Evolutionary conservation across 768 basidiomycete genomes (phyloP).

Genomic region (Amanita phalloides): DNA sequence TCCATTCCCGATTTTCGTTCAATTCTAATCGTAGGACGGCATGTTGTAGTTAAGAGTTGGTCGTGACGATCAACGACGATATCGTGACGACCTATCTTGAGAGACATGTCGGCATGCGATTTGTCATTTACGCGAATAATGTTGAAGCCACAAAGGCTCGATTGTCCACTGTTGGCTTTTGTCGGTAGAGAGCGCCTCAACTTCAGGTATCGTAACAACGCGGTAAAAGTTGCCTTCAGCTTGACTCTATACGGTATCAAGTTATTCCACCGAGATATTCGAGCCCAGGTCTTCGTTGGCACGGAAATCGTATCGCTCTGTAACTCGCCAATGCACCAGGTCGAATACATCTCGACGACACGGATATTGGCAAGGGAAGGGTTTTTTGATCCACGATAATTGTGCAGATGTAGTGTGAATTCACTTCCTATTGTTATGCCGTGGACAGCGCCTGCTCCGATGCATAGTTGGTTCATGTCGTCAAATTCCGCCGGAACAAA

Average conservation of each 20-base stretch:
- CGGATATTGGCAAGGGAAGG: constrained; percentile 38
- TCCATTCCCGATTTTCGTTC: constrained; percentile 21
- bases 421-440: constrained; percentile 56
- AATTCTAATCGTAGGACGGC: constrained; percentile 26
- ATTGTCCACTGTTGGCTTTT: constrained; percentile 19
- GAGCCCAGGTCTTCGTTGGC: constrained; percentile 41
- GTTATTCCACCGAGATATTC: constrained; percentile 39
- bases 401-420: constrained; percentile 51
- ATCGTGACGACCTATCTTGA: constrained; percentile 28
- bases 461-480: constrained; percentile 26
- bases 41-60: constrained; percentile 24
- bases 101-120: constrained; percentile 38
- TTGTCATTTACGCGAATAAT: constrained; percentile 34
- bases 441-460: constrained; percentile 51
- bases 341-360: constrained; percentile 42
- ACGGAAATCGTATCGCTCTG: constrained; percentile 21
- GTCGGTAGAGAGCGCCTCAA: constrained; percentile 28
- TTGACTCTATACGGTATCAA: constrained; percentile 43
- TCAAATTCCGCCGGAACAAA: constrained; percentile 35
- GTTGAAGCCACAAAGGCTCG: constrained; percentile 27
- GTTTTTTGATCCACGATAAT: constrained; percentile 47
- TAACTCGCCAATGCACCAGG: constrained; percentile 43
- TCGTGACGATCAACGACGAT: constrained; percentile 36
- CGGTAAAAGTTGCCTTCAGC: constrained; percentile 34
- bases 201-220: constrained; percentile 33